Evolutionary conservation across 2,329 filamentous ascomycete species (phyloP).

Genomic region (Pleurostoma richardsiae): DNA sequence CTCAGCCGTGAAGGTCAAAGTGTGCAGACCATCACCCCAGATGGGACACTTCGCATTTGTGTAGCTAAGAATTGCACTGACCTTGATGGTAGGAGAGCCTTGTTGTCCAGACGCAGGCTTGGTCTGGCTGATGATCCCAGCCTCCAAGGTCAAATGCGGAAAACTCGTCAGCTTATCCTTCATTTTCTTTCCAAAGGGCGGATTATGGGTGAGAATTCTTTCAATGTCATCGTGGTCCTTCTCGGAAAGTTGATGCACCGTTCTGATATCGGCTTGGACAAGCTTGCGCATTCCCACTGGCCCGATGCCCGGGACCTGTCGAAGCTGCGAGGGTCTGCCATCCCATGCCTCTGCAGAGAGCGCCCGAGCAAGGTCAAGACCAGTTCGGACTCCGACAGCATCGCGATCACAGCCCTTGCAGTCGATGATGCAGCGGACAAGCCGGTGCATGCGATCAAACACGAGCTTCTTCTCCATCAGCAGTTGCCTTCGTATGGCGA

Average conservation of each 20-base stretch:
- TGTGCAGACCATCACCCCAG: constrained; percentile 62
- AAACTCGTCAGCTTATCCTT: constrained; percentile 63
- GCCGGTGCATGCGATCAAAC: constrained; percentile 63
- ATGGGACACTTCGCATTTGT: constrained; percentile 57
- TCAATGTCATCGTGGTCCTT: constrained; percentile 72
- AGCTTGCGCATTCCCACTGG: constrained; percentile 71
- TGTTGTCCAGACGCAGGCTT: neutral
- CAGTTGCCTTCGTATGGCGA: constrained; percentile 36
- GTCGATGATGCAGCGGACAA: constrained; percentile 72
- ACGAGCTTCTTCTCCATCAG: constrained; percentile 56
- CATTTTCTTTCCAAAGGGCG: constrained; percentile 73
- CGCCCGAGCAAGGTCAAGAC: constrained; percentile 73
- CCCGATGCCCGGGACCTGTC: constrained; percentile 77
- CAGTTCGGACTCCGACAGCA: constrained; percentile 60
- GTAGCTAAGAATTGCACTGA: constrained; percentile 67
- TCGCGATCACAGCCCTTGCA: constrained; percentile 59
- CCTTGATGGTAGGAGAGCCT: constrained; percentile 38
- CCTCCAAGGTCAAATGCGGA: constrained; percentile 47
- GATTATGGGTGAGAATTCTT: constrained; percentile 68
- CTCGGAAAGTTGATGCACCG: constrained; percentile 63
- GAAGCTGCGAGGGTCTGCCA: constrained; percentile 71
- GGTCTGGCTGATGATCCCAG: neutral
- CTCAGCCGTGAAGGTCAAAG: constrained; percentile 70
- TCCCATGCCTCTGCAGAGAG: constrained; percentile 78
- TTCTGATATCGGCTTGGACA: constrained; percentile 63